A percentile compares a stretch with the other conserved stretches of the same genome.
These are phyloP conservation scores for Ceratobasidium sp. DNA, from an alignment of 1,284 basidiomycete genomes.

Conservation along the genomic window DNA sequence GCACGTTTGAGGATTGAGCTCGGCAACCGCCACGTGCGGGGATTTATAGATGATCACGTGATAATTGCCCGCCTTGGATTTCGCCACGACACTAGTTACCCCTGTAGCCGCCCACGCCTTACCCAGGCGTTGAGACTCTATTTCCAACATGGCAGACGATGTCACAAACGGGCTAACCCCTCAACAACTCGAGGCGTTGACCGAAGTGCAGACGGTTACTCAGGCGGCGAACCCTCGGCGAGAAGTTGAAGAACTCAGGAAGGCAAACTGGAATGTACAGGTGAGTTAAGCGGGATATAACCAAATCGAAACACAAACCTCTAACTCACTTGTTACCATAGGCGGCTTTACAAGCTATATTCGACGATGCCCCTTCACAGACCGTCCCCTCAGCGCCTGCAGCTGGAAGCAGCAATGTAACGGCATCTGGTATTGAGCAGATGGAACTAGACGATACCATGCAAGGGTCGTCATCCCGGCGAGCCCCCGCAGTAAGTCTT, in stretches of 20 bases:
- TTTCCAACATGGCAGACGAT: slow-evolving; percentile 18
- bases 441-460: slow-evolving; percentile 70
- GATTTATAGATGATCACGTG: no score
- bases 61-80: no score
- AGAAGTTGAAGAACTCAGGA: slow-evolving; percentile 69
- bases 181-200: slow-evolving; percentile 65
- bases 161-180: slow-evolving; percentile 55
- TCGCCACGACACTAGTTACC: slow-evolving; percentile 25
- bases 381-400: slow-evolving; percentile 49
- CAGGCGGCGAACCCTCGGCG: slow-evolving; percentile 69
- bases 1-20: background rate
- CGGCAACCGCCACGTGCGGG: background rate
- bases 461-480: slow-evolving; percentile 56
- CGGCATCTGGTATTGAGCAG: slow-evolving; percentile 47
- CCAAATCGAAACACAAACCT: background rate
- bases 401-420: slow-evolving; percentile 48
- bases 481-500: slow-evolving; percentile 46
- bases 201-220: slow-evolving; percentile 69
- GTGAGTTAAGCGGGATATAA: slow-evolving; percentile 55
- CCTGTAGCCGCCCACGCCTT: background rate
- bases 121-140: background rate
- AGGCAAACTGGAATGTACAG: slow-evolving; percentile 77
- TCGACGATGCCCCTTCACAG: slow-evolving; percentile 59
- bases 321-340: slow-evolving; percentile 49
- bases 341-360: slow-evolving; percentile 71